Evolutionary conservation across 2,329 filamentous ascomycete species (phyloP).

Genomic region (Eutypa lata): DNA sequence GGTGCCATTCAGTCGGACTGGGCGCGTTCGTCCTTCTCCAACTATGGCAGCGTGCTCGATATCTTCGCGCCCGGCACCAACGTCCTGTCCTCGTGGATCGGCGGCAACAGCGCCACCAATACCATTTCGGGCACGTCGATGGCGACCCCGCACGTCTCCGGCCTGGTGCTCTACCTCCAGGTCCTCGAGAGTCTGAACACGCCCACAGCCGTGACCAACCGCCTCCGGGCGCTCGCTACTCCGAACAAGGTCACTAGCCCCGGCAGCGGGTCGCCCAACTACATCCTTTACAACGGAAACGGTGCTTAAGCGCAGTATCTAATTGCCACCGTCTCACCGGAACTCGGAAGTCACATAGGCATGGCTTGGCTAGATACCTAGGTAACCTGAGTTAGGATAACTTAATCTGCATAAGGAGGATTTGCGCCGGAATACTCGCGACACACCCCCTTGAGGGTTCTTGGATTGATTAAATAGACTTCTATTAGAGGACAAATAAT

Average conservation of each 20-base stretch:
- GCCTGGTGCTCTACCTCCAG: slow-evolving; percentile 56
- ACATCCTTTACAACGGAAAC: slow-evolving; percentile 25
- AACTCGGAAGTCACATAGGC: no score
- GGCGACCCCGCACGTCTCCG: slow-evolving; percentile 59
- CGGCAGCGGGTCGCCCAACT: slow-evolving; percentile 21
- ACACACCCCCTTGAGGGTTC: no score
- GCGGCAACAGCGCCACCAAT: slow-evolving; percentile 34
- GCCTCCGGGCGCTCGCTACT: slow-evolving; percentile 25
- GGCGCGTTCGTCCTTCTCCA: slow-evolving; percentile 43
- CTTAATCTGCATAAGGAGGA: no score
- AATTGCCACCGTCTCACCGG: no score
- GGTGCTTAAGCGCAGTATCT: slow-evolving; percentile 16
- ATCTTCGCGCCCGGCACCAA: slow-evolving; percentile 41
- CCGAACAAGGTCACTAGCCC: slow-evolving; percentile 14
- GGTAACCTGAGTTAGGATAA: no score
- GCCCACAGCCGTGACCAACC: slow-evolving; percentile 30
- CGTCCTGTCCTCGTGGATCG: slow-evolving; percentile 40
- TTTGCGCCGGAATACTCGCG: no score
- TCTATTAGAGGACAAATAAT: no score
- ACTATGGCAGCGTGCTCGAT: slow-evolving; percentile 44
- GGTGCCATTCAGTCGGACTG: slow-evolving; percentile 43
- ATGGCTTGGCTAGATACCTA: no score
- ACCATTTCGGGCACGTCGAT: slow-evolving; percentile 59
- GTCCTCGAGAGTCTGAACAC: slow-evolving; percentile 38
- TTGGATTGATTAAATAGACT: no score